Base-by-base conservation (phyloP, 345 rosid species). In the Zanthoxylum bungeanum region DNA sequence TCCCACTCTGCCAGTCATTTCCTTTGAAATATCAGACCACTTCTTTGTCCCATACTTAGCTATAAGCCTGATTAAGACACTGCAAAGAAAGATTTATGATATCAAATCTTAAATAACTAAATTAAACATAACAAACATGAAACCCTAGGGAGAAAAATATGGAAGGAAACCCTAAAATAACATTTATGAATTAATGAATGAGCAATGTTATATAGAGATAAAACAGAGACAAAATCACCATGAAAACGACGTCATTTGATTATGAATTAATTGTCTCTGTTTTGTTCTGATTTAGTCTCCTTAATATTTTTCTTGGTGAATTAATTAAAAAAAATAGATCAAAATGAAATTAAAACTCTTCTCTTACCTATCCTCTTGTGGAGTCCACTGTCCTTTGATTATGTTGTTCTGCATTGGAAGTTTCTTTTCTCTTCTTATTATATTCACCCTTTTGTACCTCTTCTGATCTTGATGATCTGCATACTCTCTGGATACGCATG, bases 301-400 rank as follows among this genome's bases (percentile, higher is more conserved):
- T n/a, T n/a, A n/a, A n/a, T n/a, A n/a, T n/a, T n/a, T n/a, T n/a
- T n/a, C n/a, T n/a, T n/a, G n/a, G n/a, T n/a, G n/a, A n/a, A n/a
- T n/a, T n/a, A n/a, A n/a, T n/a, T n/a, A n/a, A n/a, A n/a, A n/a
- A n/a, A 68, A 61, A 16, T 4, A 68, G 51, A 61, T 24, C 21
- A 33, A 64, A 24, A 30, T 17, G 9, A 28, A 4, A 8, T 30
- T 1, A 42, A 2, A 25, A 19, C 16, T 44, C 16, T 50, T 27
- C 33, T 5, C 36, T 42, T 68, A 87, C 92, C 70, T 77, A 75
- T 91, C 97, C 74, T 91, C 97, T 21, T 75, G 72, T 31, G 78
- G 67, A 71, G 86, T 83, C 94, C 97, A 91, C 56, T 86, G 94
- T 11, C 94, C 92, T 86, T 86, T 89, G 85, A 85, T 83, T 47